Percentiles rank a stretch among this genome's conserved stretches.
Evolutionary conservation across 352 stramenopile genomes (phyloP).

Genomic region (Phytopythium sindhum): DNA sequence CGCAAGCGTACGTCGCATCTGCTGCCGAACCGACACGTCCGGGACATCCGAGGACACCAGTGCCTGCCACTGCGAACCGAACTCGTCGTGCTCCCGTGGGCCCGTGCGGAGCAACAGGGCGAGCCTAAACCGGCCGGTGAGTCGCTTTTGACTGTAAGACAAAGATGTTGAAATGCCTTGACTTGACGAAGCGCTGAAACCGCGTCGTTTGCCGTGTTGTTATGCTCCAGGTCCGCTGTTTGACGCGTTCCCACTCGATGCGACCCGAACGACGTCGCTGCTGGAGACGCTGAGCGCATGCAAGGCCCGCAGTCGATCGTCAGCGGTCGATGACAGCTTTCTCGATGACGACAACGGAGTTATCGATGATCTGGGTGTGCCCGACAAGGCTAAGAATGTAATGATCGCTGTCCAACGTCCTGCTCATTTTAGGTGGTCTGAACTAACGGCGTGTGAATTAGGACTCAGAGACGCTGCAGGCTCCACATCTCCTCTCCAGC

Average conservation of each 20-base stretch:
- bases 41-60: conserved; percentile 45
- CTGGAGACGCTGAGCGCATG: conserved; percentile 30
- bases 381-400: neutral
- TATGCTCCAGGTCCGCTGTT: conserved; percentile 17
- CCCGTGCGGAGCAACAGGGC: neutral
- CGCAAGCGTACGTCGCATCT: conserved; percentile 42
- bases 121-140: neutral
- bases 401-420: neutral
- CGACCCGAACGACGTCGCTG: conserved; percentile 28
- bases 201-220: neutral
- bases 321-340: neutral
- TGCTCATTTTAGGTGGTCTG: neutral
- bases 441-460: neutral
- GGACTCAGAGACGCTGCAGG: neutral
- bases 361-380: neutral
- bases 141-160: neutral
- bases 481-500: neutral
- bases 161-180: neutral
- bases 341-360: neutral
- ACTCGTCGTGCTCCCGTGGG: conserved; percentile 40
- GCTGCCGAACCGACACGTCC: conserved; percentile 33
- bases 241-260: conserved; percentile 23
- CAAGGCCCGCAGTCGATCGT: neutral
- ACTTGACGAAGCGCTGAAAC: neutral
- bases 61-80: conserved; percentile 37